Evolutionary conservation across 192 early-diverging fungal genomes (phyloP), one percentile per base, ranked within the genome.

Genomic region (Podila epigama): DNA sequence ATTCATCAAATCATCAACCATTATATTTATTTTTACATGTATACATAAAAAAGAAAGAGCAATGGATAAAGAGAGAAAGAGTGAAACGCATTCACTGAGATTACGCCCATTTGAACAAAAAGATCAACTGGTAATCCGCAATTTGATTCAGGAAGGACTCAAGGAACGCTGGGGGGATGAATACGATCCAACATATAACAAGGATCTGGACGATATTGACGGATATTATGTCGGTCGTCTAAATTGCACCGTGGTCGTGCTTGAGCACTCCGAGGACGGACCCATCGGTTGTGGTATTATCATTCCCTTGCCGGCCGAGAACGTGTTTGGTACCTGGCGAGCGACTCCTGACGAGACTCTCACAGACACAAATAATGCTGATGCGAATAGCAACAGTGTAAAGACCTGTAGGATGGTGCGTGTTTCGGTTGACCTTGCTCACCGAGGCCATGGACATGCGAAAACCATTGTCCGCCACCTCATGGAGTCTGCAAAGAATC

Each of bases 141-240:
- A 68, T 15, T 15, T 77, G 3, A 33, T 77, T 13, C 61, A 68
- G 1, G 66, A 58, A 13, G 73, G 73, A 11, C 61, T 77, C 0
- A 60, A 66, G 1, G 73, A 77, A 28, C 54, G 73, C 20, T 77
- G 66, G 65, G 72, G 72, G 2, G 20, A 28, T 22, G 72, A 44
- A 53, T 77, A 63, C 50, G 60, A 77, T 34, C 50, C 73, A 0
- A 37, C 39, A 5, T 77, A 54, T 28, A 77, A 77, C 28, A 54
- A 77, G 33, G 73, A 77, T 29, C 18, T 77, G 15, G 35, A 41
- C n/a, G 66, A 77, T 29, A 77, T 77, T 31, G n/a, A 77, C 27
- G 36, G 42, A 18, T 68, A 77, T 32, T 77, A 77, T 29, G 32
- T 77, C 12, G 41, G 53, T 18, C 56, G 25, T 29, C 66, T 68